A percentile compares a stretch with the other conserved stretches of the same genome.
Evolutionary conservation across 768 basidiomycete genomes (phyloP).

Genomic region (Mrakia blollopis): DNA sequence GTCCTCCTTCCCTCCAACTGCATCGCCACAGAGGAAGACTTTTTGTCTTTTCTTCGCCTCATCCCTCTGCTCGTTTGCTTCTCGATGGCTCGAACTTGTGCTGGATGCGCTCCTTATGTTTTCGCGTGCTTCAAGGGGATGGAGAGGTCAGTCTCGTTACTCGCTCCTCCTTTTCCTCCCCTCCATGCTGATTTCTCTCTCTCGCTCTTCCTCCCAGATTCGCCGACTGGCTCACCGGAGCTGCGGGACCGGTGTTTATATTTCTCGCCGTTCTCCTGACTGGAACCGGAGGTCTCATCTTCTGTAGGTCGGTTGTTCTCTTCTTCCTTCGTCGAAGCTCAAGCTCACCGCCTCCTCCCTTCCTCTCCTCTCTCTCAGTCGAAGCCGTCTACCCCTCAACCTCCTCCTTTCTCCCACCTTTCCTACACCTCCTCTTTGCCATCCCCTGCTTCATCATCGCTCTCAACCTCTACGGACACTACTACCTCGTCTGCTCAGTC

Average conservation of each 20-base stretch:
- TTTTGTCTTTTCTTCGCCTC: neutral
- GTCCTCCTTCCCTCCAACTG: neutral
- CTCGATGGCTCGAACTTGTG: slow-evolving; percentile 20
- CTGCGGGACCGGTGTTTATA: slow-evolving; percentile 87
- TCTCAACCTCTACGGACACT: slow-evolving; percentile 70
- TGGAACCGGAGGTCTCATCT: slow-evolving; percentile 62
- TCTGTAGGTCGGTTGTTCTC: slow-evolving; percentile 57
- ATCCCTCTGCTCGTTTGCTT: too few species aligned
- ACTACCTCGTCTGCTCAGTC: slow-evolving; percentile 76
- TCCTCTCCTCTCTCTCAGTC: slow-evolving; percentile 51
- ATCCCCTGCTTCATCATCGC: slow-evolving; percentile 72
- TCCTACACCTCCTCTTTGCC: slow-evolving; percentile 52
- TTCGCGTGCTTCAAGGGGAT: slow-evolving; percentile 62
- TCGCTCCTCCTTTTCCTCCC: neutral
- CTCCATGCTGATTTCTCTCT: neutral
- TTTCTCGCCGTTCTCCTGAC: slow-evolving; percentile 71
- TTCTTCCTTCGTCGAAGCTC: neutral
- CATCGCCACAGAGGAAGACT: neutral
- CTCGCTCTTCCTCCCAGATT: neutral
- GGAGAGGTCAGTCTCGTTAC: slow-evolving; percentile 54
- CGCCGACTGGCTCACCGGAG: slow-evolving; percentile 77
- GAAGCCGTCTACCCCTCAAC: slow-evolving; percentile 63
- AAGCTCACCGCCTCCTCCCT: neutral
- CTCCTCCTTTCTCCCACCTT: slow-evolving; percentile 45
- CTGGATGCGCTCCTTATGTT: slow-evolving; percentile 40